Percentiles rank a stretch among this genome's conserved stretches.
phyloP scores from a whole-genome alignment of 257 asterid species.

The Solanum dulcamara region DNA sequence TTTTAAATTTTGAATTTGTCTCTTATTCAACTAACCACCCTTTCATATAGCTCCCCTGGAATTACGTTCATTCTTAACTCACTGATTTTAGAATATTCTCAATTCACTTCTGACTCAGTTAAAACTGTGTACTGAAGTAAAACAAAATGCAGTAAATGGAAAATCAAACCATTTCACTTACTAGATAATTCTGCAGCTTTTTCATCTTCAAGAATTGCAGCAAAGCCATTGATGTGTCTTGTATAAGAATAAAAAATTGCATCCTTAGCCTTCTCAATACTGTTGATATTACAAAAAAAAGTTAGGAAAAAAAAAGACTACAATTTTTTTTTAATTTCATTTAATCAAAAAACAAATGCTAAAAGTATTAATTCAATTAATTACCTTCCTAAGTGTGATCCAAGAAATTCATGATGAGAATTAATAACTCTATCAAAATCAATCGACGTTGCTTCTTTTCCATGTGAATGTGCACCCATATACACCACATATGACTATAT shows the following conservation, averaged over 20 bases:
- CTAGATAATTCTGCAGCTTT: slow-evolving; percentile 56
- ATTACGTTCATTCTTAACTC: not conserved
- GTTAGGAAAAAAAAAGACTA: not conserved
- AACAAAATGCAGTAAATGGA: not conserved
- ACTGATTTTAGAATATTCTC: not conserved
- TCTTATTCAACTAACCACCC: not conserved
- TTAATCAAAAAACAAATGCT: not conserved
- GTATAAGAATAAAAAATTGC: slow-evolving; percentile 84
- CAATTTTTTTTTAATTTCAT: not conserved
- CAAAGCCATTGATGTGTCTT: slow-evolving; percentile 87
- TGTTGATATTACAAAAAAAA: slow-evolving; percentile 6
- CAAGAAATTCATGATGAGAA: slow-evolving; percentile 66
- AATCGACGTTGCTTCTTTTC: slow-evolving; percentile 27
- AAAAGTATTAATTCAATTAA: not conserved
- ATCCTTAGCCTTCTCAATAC: slow-evolving; percentile 54
- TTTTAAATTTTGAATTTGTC: not conserved
- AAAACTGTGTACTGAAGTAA: not conserved
- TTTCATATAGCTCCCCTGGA: not conserved
- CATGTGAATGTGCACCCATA: slow-evolving; percentile 85
- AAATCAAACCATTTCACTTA: slow-evolving; percentile 9
- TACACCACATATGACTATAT: slow-evolving; percentile 75
- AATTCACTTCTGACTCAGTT: slow-evolving; percentile 29
- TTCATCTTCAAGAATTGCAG: slow-evolving; percentile 69
- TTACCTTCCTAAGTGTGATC: slow-evolving; percentile 76
- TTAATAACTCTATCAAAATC: slow-evolving; percentile 56